Conservation (phyloP, 2,329 filamentous ascomycete species). For the Fusarium humuli region DNA sequence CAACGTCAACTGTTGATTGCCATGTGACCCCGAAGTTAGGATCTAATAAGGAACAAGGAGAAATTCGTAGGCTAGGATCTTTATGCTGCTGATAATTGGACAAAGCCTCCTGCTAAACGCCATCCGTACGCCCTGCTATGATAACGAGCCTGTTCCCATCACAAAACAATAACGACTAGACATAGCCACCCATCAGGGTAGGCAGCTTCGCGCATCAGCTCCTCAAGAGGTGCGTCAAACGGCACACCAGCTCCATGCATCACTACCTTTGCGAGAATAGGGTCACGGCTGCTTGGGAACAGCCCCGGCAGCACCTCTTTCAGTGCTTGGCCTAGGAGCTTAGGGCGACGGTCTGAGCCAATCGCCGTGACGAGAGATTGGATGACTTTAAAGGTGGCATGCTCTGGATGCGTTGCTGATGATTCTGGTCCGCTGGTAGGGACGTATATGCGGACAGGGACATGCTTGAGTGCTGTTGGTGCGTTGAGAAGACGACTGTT, state of each 20-base stretch:
- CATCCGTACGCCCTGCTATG: slow-evolving; percentile 28
- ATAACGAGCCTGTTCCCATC: slow-evolving; percentile 22
- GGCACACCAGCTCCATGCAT: slow-evolving; percentile 88
- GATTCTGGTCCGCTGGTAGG: slow-evolving; percentile 62
- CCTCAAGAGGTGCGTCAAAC: slow-evolving; percentile 81
- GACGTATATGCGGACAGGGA: slow-evolving; percentile 91
- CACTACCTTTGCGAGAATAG: slow-evolving; percentile 84
- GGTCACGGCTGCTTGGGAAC: slow-evolving; percentile 87
- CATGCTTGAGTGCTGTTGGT: slow-evolving; percentile 78
- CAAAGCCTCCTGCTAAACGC: slow-evolving; percentile 26
- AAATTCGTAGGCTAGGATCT: slow-evolving; percentile 5
- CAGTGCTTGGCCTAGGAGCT: slow-evolving; percentile 78
- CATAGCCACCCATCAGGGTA: slow-evolving; percentile 96
- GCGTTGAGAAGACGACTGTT: slow-evolving; percentile 82
- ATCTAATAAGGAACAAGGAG: slow-evolving; percentile 1
- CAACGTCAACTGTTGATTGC: neutral
- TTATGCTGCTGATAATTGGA: slow-evolving; percentile 4
- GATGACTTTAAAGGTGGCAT: slow-evolving; percentile 75
- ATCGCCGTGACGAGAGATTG: slow-evolving; percentile 76
- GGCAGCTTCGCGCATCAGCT: slow-evolving; percentile 82
- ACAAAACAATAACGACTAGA: slow-evolving; percentile 80
- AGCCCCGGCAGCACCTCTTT: slow-evolving; percentile 80
- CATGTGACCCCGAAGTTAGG: slow-evolving; percentile 1
- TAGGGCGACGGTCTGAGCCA: slow-evolving; percentile 53
- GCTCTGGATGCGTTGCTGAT: slow-evolving; percentile 45